Percentiles rank a stretch among this genome's conserved stretches.
These are phyloP conservation scores for Echeveria elegans DNA, from an alignment of 164 flowering plant genomes.

Conservation along the genomic window DNA sequence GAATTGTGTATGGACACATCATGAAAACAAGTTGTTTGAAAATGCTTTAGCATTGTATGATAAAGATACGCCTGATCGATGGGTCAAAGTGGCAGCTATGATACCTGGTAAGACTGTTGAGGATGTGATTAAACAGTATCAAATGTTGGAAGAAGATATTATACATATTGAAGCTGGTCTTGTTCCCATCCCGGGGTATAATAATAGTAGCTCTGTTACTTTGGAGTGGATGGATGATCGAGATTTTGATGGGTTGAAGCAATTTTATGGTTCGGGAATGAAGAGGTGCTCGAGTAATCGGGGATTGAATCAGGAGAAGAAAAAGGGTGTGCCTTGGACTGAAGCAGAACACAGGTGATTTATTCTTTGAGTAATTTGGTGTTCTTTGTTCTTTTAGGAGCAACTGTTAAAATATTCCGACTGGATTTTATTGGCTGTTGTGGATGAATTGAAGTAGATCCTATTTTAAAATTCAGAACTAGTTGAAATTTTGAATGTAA, in stretches of 20 bases:
- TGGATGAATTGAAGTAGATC: background rate
- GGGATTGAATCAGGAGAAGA: constrained; percentile 35
- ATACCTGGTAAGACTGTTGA: constrained; percentile 54
- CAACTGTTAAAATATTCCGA: background rate
- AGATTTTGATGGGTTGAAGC: constrained; percentile 23
- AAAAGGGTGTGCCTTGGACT: constrained; percentile 54
- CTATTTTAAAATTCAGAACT: constrained; percentile 6
- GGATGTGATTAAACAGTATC: constrained; percentile 55
- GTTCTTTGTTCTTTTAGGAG: background rate
- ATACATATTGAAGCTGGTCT: constrained; percentile 54
- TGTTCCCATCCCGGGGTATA: constrained; percentile 44
- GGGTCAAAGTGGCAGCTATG: constrained; percentile 54
- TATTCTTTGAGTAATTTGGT: background rate
- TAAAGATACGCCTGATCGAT: constrained; percentile 51
- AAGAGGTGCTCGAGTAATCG: constrained; percentile 21
- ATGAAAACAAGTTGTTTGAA: constrained; percentile 62
- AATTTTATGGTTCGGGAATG: constrained; percentile 17
- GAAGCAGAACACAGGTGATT: constrained; percentile 50
- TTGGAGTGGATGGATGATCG: constrained; percentile 9
- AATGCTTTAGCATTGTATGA: constrained; percentile 50
- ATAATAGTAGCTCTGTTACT: constrained; percentile 25
- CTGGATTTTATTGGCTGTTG: constrained; percentile 2
- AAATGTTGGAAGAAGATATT: constrained; percentile 48
- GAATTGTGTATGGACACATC: constrained; percentile 35
- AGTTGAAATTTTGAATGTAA: constrained; percentile 43